A percentile compares a stretch with the other conserved stretches of the same genome.
Evolutionary conservation across 768 basidiomycete genomes (phyloP).

Genomic region (Tremella yokohamensis): DNA sequence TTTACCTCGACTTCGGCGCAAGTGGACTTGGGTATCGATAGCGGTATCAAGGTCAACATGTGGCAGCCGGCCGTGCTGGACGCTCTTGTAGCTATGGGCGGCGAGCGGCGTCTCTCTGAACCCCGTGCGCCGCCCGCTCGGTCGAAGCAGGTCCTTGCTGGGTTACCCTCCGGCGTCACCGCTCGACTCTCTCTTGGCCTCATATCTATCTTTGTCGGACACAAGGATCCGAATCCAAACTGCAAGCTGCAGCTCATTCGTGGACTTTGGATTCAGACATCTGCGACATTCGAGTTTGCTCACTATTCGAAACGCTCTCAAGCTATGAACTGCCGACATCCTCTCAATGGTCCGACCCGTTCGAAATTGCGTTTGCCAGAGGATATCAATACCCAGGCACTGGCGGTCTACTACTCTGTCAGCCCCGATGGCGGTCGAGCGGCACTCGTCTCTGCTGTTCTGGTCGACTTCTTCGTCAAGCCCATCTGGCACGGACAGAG

Average conservation of each 20-base stretch:
- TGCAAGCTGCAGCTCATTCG: slow-evolving; percentile 58
- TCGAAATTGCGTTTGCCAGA: slow-evolving; percentile 44
- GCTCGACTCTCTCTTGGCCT: slow-evolving; percentile 61
- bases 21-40: slow-evolving; percentile 59
- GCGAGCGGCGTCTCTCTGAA: slow-evolving; percentile 15
- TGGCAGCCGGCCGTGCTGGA: slow-evolving; percentile 64
- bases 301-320: slow-evolving; percentile 35
- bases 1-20: slow-evolving; percentile 43
- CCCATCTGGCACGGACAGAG: slow-evolving; percentile 46
- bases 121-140: background rate
- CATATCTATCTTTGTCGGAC: slow-evolving; percentile 66
- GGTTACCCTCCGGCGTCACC: slow-evolving; percentile 60
- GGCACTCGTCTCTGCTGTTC: slow-evolving; percentile 22
- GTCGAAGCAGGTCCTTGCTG: slow-evolving; percentile 41
- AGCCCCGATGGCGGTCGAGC: slow-evolving; percentile 26
- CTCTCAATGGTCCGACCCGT: slow-evolving; percentile 27
- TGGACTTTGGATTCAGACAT: slow-evolving; percentile 40
- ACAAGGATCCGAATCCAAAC: slow-evolving; percentile 73
- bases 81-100: slow-evolving; percentile 58
- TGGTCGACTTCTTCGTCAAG: slow-evolving; percentile 39
- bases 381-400: slow-evolving; percentile 44
- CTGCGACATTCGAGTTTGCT: slow-evolving; percentile 35
- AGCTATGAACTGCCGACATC: slow-evolving; percentile 27
- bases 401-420: slow-evolving; percentile 29
- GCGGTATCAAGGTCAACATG: slow-evolving; percentile 61